These are phyloP conservation scores for Thraustotheca clavata DNA, from an alignment of 352 stramenopile species.

Conservation along the genomic window DNA sequence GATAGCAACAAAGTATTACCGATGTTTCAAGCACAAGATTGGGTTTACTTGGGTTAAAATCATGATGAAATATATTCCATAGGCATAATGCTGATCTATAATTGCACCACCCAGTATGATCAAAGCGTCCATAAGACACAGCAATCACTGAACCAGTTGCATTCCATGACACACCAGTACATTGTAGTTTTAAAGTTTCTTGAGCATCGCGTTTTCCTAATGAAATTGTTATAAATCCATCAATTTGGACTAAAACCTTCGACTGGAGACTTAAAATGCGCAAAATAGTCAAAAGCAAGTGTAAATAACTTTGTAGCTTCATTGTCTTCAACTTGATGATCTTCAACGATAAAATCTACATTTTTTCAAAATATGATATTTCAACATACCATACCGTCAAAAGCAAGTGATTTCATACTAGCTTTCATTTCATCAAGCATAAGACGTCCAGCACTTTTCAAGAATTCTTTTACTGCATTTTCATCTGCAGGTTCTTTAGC, in stretches of 20 bases:
- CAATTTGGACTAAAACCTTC: neutral
- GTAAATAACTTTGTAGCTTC: conserved; percentile 49
- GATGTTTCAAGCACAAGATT: conserved; percentile 70
- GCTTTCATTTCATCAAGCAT: conserved; percentile 56
- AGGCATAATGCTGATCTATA: conserved; percentile 76
- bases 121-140: conserved; percentile 76
- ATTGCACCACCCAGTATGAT: conserved; percentile 83
- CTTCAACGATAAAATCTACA: conserved; percentile 43
- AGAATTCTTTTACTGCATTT: conserved; percentile 28
- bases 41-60: conserved; percentile 56
- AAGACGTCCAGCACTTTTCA: conserved; percentile 34
- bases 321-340: conserved; percentile 59
- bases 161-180: conserved; percentile 83
- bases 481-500: conserved; percentile 23
- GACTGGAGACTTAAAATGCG: conserved; percentile 42
- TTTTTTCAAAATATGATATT: neutral
- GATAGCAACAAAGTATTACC: conserved; percentile 23
- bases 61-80: conserved; percentile 78
- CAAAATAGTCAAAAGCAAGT: conserved; percentile 61
- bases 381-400: conserved; percentile 27
- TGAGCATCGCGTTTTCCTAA: conserved; percentile 20
- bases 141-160: conserved; percentile 69
- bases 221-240: conserved; percentile 1
- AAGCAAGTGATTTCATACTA: conserved; percentile 34
- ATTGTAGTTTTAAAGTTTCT: conserved; percentile 51